Evolutionary conservation across 805 yeast genomes (phyloP), one percentile per base, ranked within the genome.

Genomic region (Hanseniaspora lachancei): DNA sequence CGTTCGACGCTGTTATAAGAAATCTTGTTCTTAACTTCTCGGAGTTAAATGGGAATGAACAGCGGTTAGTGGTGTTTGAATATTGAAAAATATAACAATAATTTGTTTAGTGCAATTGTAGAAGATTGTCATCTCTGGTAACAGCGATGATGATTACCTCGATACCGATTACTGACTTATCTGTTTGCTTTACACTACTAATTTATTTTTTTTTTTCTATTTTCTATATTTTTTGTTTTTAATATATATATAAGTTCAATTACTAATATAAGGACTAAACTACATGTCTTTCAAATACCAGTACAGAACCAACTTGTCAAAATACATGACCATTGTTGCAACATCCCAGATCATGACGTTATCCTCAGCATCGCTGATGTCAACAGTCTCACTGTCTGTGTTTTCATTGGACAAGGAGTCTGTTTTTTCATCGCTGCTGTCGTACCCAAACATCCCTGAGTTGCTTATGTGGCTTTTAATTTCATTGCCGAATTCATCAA

Each of bases 61-160:
- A 55, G 51, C 54, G 57, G 57, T 49, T 55, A 55, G 42, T 55
- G 46, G 27, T 38, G 51, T 55, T 55, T 55, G 57, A 49, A 55
- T 47, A 35, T 29, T 21, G 2, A 8, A 5, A 3, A 8, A 10
- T 10, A 40, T 35, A 46, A 48, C 5, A 21, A 41, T 41, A 46
- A 48, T 55, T 55, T 55, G 57, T 55, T 55, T 50, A 55, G 57
- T 55, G 57, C 57, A 55, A 55, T 55, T 55, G 57, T 55, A 55
- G 57, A 55, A 55, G 53, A 35, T 40, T 29, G 20, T 23, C 18
- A 6, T 35, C 16, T 15, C 18, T 16, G 29, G 29, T 20, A 32
- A 32, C 35, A 32, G 2, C 12, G 5, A 32, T 32, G 35, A 32
- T 32, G 15, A 32, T 32, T 47, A 49, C 47, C 57, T 40, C 57